Percentiles rank a stretch among this genome's conserved stretches.
These are phyloP conservation scores for Nymphaea thermarum DNA, from an alignment of 164 flowering plant genomes.

Conservation along the genomic window DNA sequence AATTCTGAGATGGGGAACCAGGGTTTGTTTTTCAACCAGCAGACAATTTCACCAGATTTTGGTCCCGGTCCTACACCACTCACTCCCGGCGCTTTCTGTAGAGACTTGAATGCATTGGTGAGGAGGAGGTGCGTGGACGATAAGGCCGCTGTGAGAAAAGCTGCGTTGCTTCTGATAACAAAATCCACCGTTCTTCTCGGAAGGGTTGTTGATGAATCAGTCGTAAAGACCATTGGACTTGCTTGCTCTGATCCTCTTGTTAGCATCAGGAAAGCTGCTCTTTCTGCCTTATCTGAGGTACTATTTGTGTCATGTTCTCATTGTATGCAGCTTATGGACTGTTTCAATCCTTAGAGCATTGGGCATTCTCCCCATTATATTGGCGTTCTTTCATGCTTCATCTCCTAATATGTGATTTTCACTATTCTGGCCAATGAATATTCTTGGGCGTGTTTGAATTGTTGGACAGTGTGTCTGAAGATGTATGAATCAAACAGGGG, in stretches of 20 bases:
- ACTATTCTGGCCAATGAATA: not conserved
- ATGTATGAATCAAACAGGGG: no score
- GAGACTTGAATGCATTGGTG: constrained; percentile 34
- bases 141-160: constrained; percentile 88
- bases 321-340: no score
- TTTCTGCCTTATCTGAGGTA: constrained; percentile 92
- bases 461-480: no score
- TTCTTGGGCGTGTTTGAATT: not conserved
- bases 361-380: no score
- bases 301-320: not conserved
- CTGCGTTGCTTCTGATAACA: constrained; percentile 62
- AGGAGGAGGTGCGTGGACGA: constrained; percentile 77
- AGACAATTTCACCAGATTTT: constrained; percentile 8
- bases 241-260: constrained; percentile 97
- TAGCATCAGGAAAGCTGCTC: constrained; percentile 86
- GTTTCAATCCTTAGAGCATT: no score
- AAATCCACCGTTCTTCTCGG: constrained; percentile 50
- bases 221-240: constrained; percentile 68
- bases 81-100: not conserved
- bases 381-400: not conserved
- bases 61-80: constrained; percentile 6
- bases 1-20: not conserved
- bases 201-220: constrained; percentile 38
- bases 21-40: not conserved
- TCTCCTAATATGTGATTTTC: not conserved